Evolutionary conservation across 2,329 filamentous ascomycete species (phyloP), one percentile per base, ranked within the genome.

Genomic region (Geosmithia morbida): DNA sequence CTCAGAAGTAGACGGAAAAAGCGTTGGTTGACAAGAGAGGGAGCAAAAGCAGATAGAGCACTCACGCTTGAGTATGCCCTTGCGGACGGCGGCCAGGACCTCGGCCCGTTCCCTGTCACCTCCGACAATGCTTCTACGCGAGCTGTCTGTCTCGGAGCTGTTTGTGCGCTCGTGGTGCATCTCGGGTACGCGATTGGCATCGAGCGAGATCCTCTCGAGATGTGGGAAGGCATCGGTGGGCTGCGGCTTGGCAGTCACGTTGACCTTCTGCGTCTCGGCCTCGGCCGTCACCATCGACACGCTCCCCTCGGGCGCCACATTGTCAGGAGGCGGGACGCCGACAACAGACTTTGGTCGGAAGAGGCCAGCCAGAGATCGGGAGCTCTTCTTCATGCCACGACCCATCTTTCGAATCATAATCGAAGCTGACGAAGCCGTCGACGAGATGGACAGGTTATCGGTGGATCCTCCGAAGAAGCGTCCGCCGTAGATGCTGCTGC

Each of bases 351-450:
- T 98, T 0, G 92, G 90, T 52, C 92, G 77, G 69, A 98, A 98
- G 7, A 98, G 72, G 22, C 92, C 92, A 54, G 94, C 94, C 47
- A 98, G 77, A 20, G 89, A 96, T 44, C 89, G 78, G 17, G 84
- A 85, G 46, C 87, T 83, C 66, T 92, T 94, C 75, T 95, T 97
- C 80, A 97, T 85, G n/a, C 90, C 89, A 53, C 88, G 87, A 48
- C 92, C 92, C 92, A 98, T 98, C 70, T 98, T 98, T 47, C 92
- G 81, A 54, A 98, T 85, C 87, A 94, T 94, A 56, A 94, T 81
- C 29, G 87, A 94, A 33, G 87, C 87, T 18, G 87, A 94, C 7
- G 87, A 94, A 18, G 87, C 87, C 10, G 87, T 94, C 3, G 87
- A 94, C 1, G 86, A 90, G 52, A 94, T 87, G 14, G 87, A 94